These are phyloP conservation scores for Aspergillus sp. DNA, from an alignment of 2,329 filamentous ascomycete genomes.

Conservation along the genomic window DNA sequence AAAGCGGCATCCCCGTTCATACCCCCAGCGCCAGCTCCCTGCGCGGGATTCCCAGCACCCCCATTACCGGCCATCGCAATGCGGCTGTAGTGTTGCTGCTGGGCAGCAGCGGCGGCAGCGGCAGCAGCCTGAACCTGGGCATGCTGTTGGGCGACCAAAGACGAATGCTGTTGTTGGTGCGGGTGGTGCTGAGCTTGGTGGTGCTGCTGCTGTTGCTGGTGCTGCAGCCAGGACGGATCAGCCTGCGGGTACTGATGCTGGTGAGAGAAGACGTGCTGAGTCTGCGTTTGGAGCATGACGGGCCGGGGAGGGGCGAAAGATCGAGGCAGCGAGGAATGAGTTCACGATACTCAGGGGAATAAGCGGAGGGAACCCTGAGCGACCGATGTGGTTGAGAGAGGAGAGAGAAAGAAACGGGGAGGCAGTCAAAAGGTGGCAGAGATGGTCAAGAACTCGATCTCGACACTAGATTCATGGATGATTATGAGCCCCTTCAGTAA, in stretches of 20 bases:
- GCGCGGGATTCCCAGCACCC: constrained; percentile 32
- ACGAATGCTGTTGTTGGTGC: constrained; percentile 36
- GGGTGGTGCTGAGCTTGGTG: constrained; percentile 35
- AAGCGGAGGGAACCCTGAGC: constrained; percentile 12
- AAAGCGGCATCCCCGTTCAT: constrained; percentile 40
- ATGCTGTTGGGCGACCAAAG: constrained; percentile 49
- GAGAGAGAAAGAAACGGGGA: constrained; percentile 2
- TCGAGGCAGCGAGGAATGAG: constrained; percentile 9
- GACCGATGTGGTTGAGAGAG: constrained; percentile 10
- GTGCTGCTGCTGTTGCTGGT: constrained; percentile 32
- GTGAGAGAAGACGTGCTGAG: constrained; percentile 60
- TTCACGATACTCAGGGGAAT: constrained; percentile 15
- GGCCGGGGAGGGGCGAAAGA: constrained; percentile 18
- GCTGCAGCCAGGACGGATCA: constrained; percentile 42
- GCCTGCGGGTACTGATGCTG: constrained; percentile 50
- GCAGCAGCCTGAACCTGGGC: constrained; percentile 49
- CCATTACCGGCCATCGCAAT: constrained; percentile 63
- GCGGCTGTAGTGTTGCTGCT: constrained; percentile 63
- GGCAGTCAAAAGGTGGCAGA: constrained; percentile 2
- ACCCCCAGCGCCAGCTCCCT: constrained; percentile 39
- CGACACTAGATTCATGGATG: constrained; percentile 26
- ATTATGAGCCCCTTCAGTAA: constrained; percentile 2
- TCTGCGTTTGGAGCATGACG: constrained; percentile 46
- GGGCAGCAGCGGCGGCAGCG: constrained; percentile 34
- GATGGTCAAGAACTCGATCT: constrained; percentile 21